Conservation (phyloP, 352 stramenopile genomes). For the Aphanomyces stellatus region DNA sequence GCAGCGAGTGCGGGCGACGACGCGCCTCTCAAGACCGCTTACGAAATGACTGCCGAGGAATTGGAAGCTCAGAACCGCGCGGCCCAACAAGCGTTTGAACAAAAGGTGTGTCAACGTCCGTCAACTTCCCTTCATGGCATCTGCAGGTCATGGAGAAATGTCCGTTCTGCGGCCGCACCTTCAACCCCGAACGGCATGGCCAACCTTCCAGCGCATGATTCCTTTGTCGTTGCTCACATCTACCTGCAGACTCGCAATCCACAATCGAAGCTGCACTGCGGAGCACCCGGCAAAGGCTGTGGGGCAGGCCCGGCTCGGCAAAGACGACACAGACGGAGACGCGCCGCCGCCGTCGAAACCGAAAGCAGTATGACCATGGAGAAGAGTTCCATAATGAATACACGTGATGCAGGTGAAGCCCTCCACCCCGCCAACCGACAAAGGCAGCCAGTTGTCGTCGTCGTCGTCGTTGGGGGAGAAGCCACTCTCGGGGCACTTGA, state of each 20-base stretch:
- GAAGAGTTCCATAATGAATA: no score
- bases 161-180: conserved; percentile 59
- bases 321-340: no score
- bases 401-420: no score
- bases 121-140: not conserved
- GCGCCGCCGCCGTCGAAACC: no score
- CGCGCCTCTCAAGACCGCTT: not conserved
- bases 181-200: conserved; percentile 23
- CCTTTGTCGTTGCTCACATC: not conserved
- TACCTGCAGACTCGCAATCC: conserved; percentile 14
- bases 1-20: conserved; percentile 18
- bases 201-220: not conserved
- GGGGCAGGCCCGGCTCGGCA: conserved; percentile 2
- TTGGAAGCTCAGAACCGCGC: conserved; percentile 60
- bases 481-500: not conserved
- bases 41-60: conserved; percentile 40
- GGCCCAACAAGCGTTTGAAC: conserved; percentile 44
- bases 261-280: conserved; percentile 19
- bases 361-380: no score
- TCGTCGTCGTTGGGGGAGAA: not conserved
- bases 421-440: no score
- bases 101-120: not conserved
- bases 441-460: no score
- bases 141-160: conserved; percentile 74
- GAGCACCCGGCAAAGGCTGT: conserved; percentile 11